Evolutionary conservation across 768 basidiomycete genomes (phyloP).

Genomic region (Clathrus columnatus): DNA sequence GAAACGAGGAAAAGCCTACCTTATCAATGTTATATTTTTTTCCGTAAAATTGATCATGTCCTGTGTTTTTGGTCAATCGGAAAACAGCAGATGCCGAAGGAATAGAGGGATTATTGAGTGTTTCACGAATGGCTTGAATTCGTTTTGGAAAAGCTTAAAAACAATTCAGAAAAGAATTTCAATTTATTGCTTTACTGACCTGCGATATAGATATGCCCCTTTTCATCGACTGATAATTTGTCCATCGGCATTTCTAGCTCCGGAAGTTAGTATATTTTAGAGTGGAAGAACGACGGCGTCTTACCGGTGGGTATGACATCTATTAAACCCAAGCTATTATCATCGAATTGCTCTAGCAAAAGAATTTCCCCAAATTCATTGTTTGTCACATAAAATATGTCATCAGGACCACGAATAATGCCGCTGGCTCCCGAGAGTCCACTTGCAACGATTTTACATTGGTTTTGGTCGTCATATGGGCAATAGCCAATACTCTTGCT

Average conservation of each 20-base stretch:
- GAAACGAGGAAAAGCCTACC: conserved; percentile 24
- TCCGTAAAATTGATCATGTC: conserved; percentile 43
- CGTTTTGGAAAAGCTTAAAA: conserved; percentile 35
- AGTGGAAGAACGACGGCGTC: conserved; percentile 8
- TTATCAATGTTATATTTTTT: conserved; percentile 53
- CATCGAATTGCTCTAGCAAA: conserved; percentile 49
- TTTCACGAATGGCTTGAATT: conserved; percentile 26
- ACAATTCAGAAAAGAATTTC: background rate
- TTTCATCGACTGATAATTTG: conserved; percentile 50
- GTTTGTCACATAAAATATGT: conserved; percentile 56
- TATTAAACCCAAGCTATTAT: conserved; percentile 46
- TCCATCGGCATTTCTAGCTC: conserved; percentile 43
- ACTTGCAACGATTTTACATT: conserved; percentile 48
- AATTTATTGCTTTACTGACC: conserved; percentile 27
- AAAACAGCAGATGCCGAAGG: conserved; percentile 41
- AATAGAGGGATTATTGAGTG: conserved; percentile 32
- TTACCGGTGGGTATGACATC: conserved; percentile 50
- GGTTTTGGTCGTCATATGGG: conserved; percentile 39
- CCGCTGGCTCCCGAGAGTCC: conserved; percentile 54
- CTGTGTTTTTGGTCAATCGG: conserved; percentile 45
- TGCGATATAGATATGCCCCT: conserved; percentile 56
- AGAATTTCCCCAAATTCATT: conserved; percentile 35
- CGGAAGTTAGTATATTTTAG: conserved; percentile 3
- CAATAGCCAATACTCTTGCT: conserved; percentile 56
- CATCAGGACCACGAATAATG: conserved; percentile 41